Evolutionary conservation across 768 basidiomycete genomes (phyloP).

Genomic region (Tephrocybe rancida): DNA sequence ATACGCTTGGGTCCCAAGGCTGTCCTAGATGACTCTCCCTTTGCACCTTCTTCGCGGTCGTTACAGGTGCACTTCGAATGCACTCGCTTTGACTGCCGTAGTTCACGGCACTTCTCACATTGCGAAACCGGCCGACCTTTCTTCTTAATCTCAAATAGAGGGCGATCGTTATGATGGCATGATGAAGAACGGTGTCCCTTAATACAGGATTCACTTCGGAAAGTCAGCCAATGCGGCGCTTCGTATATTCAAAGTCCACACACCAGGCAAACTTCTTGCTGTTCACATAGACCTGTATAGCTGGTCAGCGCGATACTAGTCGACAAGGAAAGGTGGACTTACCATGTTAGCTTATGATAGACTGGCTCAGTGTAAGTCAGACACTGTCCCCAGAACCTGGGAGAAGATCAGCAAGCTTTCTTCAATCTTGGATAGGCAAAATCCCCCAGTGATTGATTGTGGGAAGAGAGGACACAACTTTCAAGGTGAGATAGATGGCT

Average conservation of each 20-base stretch:
- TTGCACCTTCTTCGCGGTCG: slow-evolving; percentile 35
- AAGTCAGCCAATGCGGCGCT: slow-evolving; percentile 8
- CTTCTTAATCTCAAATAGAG: slow-evolving; percentile 92
- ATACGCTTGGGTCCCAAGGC: slow-evolving; percentile 44
- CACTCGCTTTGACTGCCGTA: slow-evolving; percentile 77
- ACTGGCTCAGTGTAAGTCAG: too few species aligned
- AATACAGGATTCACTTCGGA: slow-evolving; percentile 82
- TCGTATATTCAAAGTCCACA: slow-evolving; percentile 14
- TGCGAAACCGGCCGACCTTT: slow-evolving; percentile 93
- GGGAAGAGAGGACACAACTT: too few species aligned
- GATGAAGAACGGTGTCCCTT: slow-evolving; percentile 92
- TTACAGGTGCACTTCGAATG: slow-evolving; percentile 84
- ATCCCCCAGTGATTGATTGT: too few species aligned
- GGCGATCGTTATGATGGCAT: slow-evolving; percentile 84
- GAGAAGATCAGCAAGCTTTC: too few species aligned
- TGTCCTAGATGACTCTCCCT: slow-evolving; percentile 28
- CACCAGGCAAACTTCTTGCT: slow-evolving; percentile 80
- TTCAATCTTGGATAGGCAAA: too few species aligned
- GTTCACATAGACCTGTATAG: slow-evolving; percentile 67
- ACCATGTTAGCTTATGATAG: slow-evolving; percentile 12
- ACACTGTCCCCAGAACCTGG: too few species aligned
- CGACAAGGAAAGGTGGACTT: neutral
- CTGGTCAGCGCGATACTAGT: neutral
- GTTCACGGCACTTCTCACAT: slow-evolving; percentile 81
- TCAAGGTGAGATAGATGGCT: too few species aligned